Conservation (phyloP, 2,329 filamentous ascomycete genomes). For the Diplodia scrobiculata region DNA sequence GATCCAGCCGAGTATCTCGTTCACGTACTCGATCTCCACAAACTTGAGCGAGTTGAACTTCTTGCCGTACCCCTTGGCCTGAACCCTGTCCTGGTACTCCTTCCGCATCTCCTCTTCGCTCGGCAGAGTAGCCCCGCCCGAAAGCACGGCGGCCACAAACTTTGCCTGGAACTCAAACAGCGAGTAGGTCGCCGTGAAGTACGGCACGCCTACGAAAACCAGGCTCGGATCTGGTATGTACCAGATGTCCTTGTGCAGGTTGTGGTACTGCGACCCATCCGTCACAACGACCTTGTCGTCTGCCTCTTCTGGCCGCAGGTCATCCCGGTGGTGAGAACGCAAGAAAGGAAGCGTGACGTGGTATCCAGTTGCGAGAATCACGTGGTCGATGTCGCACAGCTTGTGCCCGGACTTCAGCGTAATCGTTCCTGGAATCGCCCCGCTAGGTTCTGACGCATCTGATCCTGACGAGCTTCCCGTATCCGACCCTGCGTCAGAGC, state of each 20-base stretch:
- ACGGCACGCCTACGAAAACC: conserved; percentile 65
- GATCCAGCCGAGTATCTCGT: conserved; percentile 46
- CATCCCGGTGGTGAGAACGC: conserved; percentile 53
- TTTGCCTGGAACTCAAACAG: conserved; percentile 72
- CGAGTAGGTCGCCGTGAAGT: conserved; percentile 67
- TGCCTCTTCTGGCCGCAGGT: conserved; percentile 50
- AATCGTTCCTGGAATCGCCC: conserved; percentile 54
- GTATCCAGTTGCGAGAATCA: conserved; percentile 70
- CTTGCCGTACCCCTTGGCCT: conserved; percentile 47
- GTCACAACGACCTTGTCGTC: conserved; percentile 61
- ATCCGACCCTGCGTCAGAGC: conserved; percentile 16
- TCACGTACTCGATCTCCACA: conserved; percentile 46
- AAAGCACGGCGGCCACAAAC: conserved; percentile 59
- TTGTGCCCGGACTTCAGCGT: conserved; percentile 57
- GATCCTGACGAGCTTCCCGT: conserved; percentile 5
- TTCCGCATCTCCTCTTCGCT: conserved; percentile 46
- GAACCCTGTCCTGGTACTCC: conserved; percentile 46
- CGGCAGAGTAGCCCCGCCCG: conserved; percentile 56
- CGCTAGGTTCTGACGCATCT: conserved; percentile 22
- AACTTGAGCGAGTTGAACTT: conserved; percentile 51
- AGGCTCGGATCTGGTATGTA: conserved; percentile 68
- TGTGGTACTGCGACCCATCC: conserved; percentile 65
- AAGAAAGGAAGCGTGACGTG: conserved; percentile 69
- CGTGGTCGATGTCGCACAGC: conserved; percentile 60
- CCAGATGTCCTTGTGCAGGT: conserved; percentile 70